Conservation (phyloP, 768 basidiomycete genomes). For the Suillus hirtellus region DNA sequence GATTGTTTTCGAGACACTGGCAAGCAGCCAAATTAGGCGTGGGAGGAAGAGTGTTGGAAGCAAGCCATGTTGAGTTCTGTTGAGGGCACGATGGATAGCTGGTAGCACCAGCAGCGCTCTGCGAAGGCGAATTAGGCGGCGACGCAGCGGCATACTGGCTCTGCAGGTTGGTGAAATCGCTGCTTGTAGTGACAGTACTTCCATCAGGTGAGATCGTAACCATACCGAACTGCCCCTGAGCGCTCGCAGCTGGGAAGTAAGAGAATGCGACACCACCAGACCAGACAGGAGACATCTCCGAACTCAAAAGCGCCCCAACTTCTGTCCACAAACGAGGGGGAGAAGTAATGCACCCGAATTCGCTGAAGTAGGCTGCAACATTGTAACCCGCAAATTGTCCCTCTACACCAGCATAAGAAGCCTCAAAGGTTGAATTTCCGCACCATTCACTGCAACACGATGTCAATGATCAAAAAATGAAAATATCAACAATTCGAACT, state of each 20-base stretch:
- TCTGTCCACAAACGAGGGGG: constrained; percentile 81
- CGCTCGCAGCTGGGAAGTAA: constrained; percentile 83
- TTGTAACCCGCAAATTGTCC: constrained; percentile 63
- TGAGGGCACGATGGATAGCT: constrained; percentile 63
- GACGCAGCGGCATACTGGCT: constrained; percentile 59
- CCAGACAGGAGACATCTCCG: constrained; percentile 76
- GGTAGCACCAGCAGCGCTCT: constrained; percentile 51
- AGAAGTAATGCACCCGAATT: constrained; percentile 72
- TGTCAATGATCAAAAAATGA: constrained; percentile 13
- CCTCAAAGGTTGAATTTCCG: constrained; percentile 59
- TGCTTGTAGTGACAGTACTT: constrained; percentile 62
- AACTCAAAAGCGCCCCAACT: constrained; percentile 66
- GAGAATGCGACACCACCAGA: constrained; percentile 89
- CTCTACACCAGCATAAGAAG: constrained; percentile 56
- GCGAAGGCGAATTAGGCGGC: constrained; percentile 62
- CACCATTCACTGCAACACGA: constrained; percentile 70
- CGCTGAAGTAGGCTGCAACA: constrained; percentile 86
- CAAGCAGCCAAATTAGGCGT: constrained; percentile 86
- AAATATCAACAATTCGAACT: constrained; percentile 27
- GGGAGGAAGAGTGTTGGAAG: constrained; percentile 70
- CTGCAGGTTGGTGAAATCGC: constrained; percentile 68
- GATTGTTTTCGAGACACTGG: constrained; percentile 63
- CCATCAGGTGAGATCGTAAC: constrained; percentile 71
- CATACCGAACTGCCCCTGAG: constrained; percentile 80
- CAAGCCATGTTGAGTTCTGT: constrained; percentile 58